phyloP scores from a whole-genome alignment of 768 basidiomycete genomes.

The Candolleomyces eurysporus region DNA sequence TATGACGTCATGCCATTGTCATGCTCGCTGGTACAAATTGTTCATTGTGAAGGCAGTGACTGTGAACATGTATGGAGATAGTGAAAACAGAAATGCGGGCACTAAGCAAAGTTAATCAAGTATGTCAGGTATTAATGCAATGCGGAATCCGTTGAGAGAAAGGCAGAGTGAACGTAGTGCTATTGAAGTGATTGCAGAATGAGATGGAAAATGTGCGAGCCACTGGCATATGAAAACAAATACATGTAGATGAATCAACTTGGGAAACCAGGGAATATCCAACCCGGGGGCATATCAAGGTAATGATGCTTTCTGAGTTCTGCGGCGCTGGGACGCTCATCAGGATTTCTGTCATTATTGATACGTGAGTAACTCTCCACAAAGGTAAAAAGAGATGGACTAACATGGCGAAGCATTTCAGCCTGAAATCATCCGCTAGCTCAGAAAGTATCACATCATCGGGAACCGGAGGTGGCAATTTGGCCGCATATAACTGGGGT shows the following conservation, averaged over 20 bases:
- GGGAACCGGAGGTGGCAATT: conserved; percentile 87
- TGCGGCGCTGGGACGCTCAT: conserved; percentile 75
- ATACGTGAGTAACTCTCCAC: conserved; percentile 6
- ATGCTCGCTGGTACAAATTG: not conserved
- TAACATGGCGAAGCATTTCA: conserved; percentile 86
- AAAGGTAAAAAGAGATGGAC: conserved; percentile 22
- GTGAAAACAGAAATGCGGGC: not conserved
- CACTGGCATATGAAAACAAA: not conserved
- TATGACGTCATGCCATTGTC: no score
- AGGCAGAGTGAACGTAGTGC: not conserved
- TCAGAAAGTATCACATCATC: conserved; percentile 73
- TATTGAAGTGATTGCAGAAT: conserved; percentile 3
- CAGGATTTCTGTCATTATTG: conserved; percentile 60
- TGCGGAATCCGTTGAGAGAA: not conserved
- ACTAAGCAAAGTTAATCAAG: not conserved
- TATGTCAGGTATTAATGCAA: conserved; percentile 2
- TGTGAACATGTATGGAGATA: not conserved
- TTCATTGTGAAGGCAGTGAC: not conserved
- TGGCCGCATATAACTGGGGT: conserved; percentile 76
- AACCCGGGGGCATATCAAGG: conserved; percentile 66
- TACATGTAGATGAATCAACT: conserved; percentile 7
- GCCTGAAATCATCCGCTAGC: conserved; percentile 82
- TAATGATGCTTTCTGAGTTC: conserved; percentile 82
- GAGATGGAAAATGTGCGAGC: conserved; percentile 1
- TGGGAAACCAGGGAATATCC: conserved; percentile 56